These are phyloP conservation scores for Pythium brassicae DNA, from an alignment of 352 stramenopile genomes.

Conservation along the genomic window DNA sequence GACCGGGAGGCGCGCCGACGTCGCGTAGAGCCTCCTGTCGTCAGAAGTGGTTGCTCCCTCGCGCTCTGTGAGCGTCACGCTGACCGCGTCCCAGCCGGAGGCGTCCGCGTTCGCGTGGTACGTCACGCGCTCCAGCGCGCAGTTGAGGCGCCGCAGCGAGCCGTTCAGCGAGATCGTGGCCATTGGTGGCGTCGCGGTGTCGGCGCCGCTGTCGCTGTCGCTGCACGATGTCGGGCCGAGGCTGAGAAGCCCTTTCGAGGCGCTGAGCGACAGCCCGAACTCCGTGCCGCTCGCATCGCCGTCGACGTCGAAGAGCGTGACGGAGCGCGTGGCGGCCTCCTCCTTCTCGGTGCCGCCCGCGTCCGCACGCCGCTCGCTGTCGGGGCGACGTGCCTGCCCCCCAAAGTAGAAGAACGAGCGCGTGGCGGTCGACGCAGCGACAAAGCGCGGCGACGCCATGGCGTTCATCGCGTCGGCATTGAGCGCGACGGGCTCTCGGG, in stretches of 20 bases:
- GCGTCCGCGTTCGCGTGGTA: constrained; percentile 30
- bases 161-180: constrained; percentile 21
- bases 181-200: not conserved
- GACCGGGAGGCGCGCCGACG: constrained; percentile 32
- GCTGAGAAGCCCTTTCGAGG: constrained; percentile 29
- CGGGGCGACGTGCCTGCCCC: not conserved
- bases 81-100: constrained; percentile 31
- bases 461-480: constrained; percentile 29
- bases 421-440: not conserved
- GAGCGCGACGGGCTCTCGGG: constrained; percentile 24
- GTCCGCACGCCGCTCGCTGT: not conserved
- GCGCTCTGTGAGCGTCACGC: constrained; percentile 33
- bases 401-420: constrained; percentile 28
- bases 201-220: not conserved
- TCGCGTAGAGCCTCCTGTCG: constrained; percentile 19
- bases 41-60: constrained; percentile 10
- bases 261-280: constrained; percentile 27
- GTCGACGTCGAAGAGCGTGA: constrained; percentile 36
- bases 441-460: constrained; percentile 10
- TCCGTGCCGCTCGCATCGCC: constrained; percentile 1
- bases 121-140: constrained; percentile 38
- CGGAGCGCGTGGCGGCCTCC: constrained; percentile 15
- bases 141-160: constrained; percentile 36
- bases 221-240: constrained; percentile 18
- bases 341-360: constrained; percentile 2